A percentile compares a stretch with the other conserved stretches of the same genome.
Conservation (phyloP, 192 early-diverging fungal species). For the Coemansia sp. region DNA sequence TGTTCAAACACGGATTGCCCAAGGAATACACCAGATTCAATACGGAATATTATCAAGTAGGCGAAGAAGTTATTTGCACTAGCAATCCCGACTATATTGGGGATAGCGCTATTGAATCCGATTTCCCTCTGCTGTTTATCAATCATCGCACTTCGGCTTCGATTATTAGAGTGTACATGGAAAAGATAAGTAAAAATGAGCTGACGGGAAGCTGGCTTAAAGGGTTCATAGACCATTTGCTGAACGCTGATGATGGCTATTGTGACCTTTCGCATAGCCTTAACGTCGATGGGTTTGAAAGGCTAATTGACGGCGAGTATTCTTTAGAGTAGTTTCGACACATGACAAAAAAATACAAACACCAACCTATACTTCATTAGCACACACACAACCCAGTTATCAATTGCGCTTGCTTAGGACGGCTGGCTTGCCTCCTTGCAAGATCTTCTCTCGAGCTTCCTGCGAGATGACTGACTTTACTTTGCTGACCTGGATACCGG, state of each 20-base stretch:
- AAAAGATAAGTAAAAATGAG: neutral
- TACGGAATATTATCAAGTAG: neutral
- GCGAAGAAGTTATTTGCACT: neutral
- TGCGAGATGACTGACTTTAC: constrained; percentile 52
- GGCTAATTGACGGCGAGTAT: neutral
- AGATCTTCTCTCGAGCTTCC: constrained; percentile 39
- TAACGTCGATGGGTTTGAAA: neutral
- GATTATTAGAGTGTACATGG: neutral
- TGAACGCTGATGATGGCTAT: neutral
- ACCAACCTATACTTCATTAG: neutral
- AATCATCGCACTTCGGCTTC: neutral
- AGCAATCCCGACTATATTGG: neutral
- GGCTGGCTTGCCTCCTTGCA: constrained; percentile 45
- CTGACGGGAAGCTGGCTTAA: neutral
- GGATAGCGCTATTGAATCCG: neutral
- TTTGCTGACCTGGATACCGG: constrained; percentile 53
- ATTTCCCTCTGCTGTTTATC: neutral
- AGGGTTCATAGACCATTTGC: neutral
- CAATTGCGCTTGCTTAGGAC: constrained; percentile 35
- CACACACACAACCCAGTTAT: neutral
- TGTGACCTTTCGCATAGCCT: neutral
- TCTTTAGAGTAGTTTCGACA: no score
- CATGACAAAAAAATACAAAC: no score
- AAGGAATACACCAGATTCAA: neutral
- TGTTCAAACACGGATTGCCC: neutral